Percentiles rank a stretch among this genome's conserved stretches.
phyloP scores from a whole-genome alignment of 2,329 filamentous ascomycete species.

The Claviceps maximensis region DNA sequence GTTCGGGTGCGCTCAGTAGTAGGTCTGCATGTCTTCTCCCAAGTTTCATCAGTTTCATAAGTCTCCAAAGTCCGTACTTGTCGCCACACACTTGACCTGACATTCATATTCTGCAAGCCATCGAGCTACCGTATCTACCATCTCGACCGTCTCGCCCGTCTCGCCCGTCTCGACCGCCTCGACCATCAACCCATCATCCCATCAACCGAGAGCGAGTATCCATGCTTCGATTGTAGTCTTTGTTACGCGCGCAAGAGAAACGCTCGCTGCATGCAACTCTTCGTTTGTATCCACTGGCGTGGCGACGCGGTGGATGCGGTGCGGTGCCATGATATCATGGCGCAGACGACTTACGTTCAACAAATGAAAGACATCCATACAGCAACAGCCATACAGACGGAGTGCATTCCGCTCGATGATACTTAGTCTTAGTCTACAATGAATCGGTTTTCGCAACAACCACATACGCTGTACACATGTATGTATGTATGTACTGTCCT shows the following conservation, averaged over 20 bases:
- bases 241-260: neutral
- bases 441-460: neutral
- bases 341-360: slow-evolving; percentile 7
- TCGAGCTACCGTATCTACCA: neutral
- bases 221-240: neutral
- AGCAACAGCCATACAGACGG: neutral
- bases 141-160: neutral
- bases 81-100: neutral
- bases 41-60: neutral
- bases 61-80: too few species aligned
- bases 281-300: neutral
- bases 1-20: neutral
- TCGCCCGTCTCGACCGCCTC: neutral
- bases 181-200: too few species aligned
- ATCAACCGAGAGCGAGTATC: neutral
- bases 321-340: slow-evolving; percentile 20
- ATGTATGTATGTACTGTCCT: too few species aligned
- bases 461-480: too few species aligned
- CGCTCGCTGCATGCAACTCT: neutral
- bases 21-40: neutral
- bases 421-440: neutral
- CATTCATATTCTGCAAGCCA: neutral
- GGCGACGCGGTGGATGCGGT: neutral
- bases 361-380: neutral
- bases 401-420: neutral